phyloP scores from a whole-genome alignment of 192 early-diverging fungal genomes.

The Backusella liffmaniae region DNA sequence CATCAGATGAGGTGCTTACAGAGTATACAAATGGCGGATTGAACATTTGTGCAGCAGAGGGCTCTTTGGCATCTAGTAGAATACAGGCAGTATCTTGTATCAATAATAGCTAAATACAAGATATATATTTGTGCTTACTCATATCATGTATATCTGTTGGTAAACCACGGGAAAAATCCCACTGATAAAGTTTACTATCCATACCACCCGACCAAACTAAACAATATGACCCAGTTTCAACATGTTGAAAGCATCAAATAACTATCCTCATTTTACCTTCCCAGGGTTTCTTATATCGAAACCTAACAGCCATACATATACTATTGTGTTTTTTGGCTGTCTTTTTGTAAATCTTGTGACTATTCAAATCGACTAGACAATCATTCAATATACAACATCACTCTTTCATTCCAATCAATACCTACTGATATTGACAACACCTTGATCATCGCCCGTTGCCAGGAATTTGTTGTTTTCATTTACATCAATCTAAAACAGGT shows the following conservation, averaged over 20 bases:
- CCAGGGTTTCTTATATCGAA: slow-evolving; percentile 44
- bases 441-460: slow-evolving; percentile 47
- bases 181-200: slow-evolving; percentile 45
- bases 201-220: slow-evolving; percentile 51
- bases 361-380: slow-evolving; percentile 40
- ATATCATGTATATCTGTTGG: slow-evolving; percentile 38
- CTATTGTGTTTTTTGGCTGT: slow-evolving; percentile 44
- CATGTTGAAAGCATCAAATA: no score
- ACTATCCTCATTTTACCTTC: slow-evolving; percentile 32
- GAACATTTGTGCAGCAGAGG: slow-evolving; percentile 43
- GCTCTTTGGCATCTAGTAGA: slow-evolving; percentile 9
- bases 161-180: slow-evolving; percentile 50
- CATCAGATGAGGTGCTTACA: slow-evolving; percentile 37
- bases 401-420: neutral
- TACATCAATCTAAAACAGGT: slow-evolving; percentile 41
- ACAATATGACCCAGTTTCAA: neutral
- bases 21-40: slow-evolving; percentile 59
- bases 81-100: neutral
- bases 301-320: slow-evolving; percentile 50
- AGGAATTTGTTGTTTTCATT: slow-evolving; percentile 46
- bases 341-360: slow-evolving; percentile 42
- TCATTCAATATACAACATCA: neutral
- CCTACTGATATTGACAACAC: slow-evolving; percentile 41
- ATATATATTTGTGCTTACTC: slow-evolving; percentile 25
- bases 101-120: neutral